A percentile compares a stretch with the other conserved stretches of the same genome.
phyloP scores from a whole-genome alignment of 1,139 yeast species.

The Kodamaea alishanica region DNA sequence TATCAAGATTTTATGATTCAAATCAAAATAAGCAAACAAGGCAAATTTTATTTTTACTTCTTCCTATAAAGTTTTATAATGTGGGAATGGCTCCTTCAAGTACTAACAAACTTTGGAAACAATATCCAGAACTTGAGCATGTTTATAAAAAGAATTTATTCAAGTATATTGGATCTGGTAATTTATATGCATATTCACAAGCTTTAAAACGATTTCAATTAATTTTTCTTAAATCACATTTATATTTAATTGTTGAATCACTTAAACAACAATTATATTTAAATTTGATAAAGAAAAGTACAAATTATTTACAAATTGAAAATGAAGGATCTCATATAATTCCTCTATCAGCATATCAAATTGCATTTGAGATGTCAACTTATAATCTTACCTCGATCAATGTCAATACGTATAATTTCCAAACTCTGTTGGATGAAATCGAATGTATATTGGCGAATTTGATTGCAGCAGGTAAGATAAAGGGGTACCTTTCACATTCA shows the following conservation, averaged over 20 bases:
- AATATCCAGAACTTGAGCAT: slow-evolving; percentile 39
- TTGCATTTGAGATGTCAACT: slow-evolving; percentile 43
- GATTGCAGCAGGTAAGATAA: slow-evolving; percentile 59
- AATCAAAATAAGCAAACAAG: slow-evolving; percentile 29
- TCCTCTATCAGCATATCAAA: slow-evolving; percentile 44
- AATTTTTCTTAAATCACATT: slow-evolving; percentile 53
- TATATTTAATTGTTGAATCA: slow-evolving; percentile 60
- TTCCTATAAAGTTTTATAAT: slow-evolving; percentile 53
- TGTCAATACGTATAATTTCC: slow-evolving; percentile 2
- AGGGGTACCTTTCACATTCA: slow-evolving; percentile 81
- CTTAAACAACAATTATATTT: slow-evolving; percentile 52
- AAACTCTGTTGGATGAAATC: slow-evolving; percentile 42
- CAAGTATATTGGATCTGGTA: slow-evolving; percentile 50
- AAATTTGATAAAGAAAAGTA: slow-evolving; percentile 50
- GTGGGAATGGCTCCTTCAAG: slow-evolving; percentile 39
- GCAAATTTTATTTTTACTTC: slow-evolving; percentile 45
- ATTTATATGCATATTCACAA: slow-evolving; percentile 47
- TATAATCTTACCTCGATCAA: slow-evolving; percentile 11
- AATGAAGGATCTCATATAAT: slow-evolving; percentile 31
- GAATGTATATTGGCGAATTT: slow-evolving; percentile 73
- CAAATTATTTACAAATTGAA: slow-evolving; percentile 25
- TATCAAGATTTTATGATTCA: slow-evolving; percentile 23
- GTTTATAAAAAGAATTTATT: slow-evolving; percentile 50
- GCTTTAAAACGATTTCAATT: slow-evolving; percentile 44
- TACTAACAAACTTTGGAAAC: slow-evolving; percentile 31